These are phyloP conservation scores for Parmelia sp. DNA, from an alignment of 495 filamentous ascomycete genomes.

Conservation along the genomic window DNA sequence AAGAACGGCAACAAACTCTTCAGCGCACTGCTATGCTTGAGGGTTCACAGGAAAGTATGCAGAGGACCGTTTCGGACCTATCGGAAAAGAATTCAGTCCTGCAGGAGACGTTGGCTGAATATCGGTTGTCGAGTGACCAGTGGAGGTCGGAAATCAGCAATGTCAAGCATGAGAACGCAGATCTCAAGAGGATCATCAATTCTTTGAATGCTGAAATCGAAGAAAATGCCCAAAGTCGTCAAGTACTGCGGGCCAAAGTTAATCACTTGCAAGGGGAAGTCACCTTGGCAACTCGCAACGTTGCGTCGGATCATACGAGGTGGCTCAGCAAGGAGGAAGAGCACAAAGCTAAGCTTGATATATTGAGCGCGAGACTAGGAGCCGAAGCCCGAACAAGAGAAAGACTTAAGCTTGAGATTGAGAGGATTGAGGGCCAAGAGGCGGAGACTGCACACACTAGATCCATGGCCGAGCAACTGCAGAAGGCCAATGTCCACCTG, in stretches of 20 bases:
- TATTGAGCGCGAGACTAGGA: slow-evolving; percentile 68
- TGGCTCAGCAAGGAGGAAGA: slow-evolving; percentile 69
- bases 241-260: slow-evolving; percentile 72
- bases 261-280: slow-evolving; percentile 79
- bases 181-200: slow-evolving; percentile 59
- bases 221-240: slow-evolving; percentile 72
- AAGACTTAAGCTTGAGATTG: slow-evolving; percentile 72
- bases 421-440: slow-evolving; percentile 67
- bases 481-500: slow-evolving; percentile 52
- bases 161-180: slow-evolving; percentile 49
- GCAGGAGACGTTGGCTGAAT: slow-evolving; percentile 55
- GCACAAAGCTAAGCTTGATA: slow-evolving; percentile 65
- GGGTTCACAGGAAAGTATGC: slow-evolving; percentile 55
- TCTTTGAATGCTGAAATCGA: slow-evolving; percentile 68
- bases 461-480: slow-evolving; percentile 48
- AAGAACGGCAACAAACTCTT: slow-evolving; percentile 47
- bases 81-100: slow-evolving; percentile 51
- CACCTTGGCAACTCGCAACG: slow-evolving; percentile 64
- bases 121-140: slow-evolving; percentile 50
- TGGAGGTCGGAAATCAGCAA: slow-evolving; percentile 51
- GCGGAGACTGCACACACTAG: slow-evolving; percentile 55
- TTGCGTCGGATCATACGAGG: slow-evolving; percentile 70
- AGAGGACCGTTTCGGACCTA: slow-evolving; percentile 59
- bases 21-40: slow-evolving; percentile 59
- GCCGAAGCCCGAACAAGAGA: slow-evolving; percentile 72